Base-by-base conservation (phyloP, 2,329 filamentous ascomycete genomes). In the Didymosphaeria variabile region DNA sequence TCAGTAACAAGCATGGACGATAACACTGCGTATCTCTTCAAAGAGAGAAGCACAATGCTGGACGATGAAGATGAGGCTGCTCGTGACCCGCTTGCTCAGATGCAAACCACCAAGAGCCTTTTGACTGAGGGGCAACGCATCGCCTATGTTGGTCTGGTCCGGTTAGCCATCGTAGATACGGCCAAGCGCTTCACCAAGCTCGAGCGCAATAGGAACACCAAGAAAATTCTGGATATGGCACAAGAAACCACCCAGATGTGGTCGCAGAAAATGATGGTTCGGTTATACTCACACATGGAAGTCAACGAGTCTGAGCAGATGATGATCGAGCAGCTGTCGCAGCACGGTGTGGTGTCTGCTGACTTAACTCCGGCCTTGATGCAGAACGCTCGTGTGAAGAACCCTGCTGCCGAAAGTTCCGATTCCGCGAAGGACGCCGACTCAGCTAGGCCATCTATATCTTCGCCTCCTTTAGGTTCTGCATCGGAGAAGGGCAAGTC, bases 181-280 rank as follows among this genome's bases (percentile, higher is more conserved):
- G 83, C 90, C 55, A 87, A 87, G 64, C 89, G 91, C 34, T 76
- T 90, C 57, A 88, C 92, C 59, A 78, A 79, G 12, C 76, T 94
- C 42, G 86, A 88, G 62, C 79, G 81, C 31, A 88, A 85, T 2
- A 92, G 85, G 70, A 86, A 84, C 45, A 86, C 87, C 1, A 95
- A 90, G 79, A 97, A 94, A 77, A 82, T 88, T 46, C 77, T 93
- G 12, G 84, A 87, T 32, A 81, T 90, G 62, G 87, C 91, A 0
- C 82, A 88, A 12, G 95, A 97, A 77, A 87, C 89, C 38, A 90
- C 92, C 81, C 91, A 91, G 78, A 97, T 97, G 91, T 99, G 94
- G 94, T 89, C 91, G 59, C 95, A 99, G 77, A 96, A 96, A 81
- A 97, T 97, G 86, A 99, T 99, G 94, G 88, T 97, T 62, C 88